phyloP scores from a whole-genome alignment of 2,329 filamentous ascomycete genomes.

The Ophiostoma quercus region DNA sequence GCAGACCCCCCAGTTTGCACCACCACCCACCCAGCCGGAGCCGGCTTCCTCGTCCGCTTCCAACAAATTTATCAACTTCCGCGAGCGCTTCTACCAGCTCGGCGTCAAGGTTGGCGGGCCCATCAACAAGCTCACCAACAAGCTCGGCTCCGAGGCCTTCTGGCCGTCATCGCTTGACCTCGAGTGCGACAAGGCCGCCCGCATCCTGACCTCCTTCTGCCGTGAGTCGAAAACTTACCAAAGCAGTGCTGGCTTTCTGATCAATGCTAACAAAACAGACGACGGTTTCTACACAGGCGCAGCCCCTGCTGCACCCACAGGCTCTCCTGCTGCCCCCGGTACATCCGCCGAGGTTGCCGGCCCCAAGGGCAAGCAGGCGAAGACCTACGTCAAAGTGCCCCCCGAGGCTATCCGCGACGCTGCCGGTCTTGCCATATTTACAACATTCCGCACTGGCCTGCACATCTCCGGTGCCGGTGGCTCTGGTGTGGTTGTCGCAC shows the following conservation, averaged over 20 bases:
- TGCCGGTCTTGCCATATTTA: slow-evolving; percentile 66
- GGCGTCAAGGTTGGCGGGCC: slow-evolving; percentile 47
- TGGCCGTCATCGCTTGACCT: slow-evolving; percentile 71
- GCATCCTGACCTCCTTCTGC: slow-evolving; percentile 70
- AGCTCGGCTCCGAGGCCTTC: slow-evolving; percentile 63
- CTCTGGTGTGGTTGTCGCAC: slow-evolving; percentile 54
- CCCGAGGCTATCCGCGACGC: slow-evolving; percentile 48
- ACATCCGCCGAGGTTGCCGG: slow-evolving; percentile 26
- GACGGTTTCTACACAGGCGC: slow-evolving; percentile 33
- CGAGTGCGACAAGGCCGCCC: slow-evolving; percentile 70
- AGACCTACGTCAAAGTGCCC: slow-evolving; percentile 40
- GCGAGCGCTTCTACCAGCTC: slow-evolving; percentile 30
- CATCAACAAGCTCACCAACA: slow-evolving; percentile 65
- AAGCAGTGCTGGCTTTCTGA: no score
- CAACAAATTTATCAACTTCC: slow-evolving; percentile 15
- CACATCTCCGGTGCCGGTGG: slow-evolving; percentile 54
- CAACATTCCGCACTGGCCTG: slow-evolving; percentile 55
- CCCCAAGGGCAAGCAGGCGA: slow-evolving; percentile 29
- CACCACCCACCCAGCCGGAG: background rate
- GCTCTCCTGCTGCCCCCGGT: background rate
- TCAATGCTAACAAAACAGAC: slow-evolving; percentile 26
- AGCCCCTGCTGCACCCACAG: slow-evolving; percentile 23
- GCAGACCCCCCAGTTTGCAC: slow-evolving; percentile 12
- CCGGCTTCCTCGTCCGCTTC: background rate
- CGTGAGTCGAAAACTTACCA: no score